Conservation (phyloP, 805 yeast species). For the Maudiozyma serrabonitensis region DNA sequence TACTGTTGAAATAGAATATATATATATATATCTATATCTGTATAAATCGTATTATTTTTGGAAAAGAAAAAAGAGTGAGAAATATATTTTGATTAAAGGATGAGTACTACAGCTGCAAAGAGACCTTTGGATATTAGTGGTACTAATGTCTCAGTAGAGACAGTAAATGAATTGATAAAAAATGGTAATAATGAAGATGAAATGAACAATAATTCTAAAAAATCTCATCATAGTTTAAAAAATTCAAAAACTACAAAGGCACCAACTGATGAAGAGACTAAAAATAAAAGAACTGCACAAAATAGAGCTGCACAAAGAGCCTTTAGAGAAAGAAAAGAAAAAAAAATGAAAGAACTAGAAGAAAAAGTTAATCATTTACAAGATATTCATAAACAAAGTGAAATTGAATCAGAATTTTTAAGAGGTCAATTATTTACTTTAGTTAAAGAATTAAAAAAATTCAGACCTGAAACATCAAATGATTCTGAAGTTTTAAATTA, state of each 20-base stretch:
- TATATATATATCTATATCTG: too few relatives aligned
- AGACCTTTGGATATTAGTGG: neutral
- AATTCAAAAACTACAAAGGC: conserved; percentile 52
- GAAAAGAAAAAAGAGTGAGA: too few relatives aligned
- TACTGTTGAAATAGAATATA: too few relatives aligned
- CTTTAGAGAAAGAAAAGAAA: conserved; percentile 86
- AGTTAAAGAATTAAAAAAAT: conserved; percentile 58
- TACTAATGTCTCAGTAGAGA: neutral
- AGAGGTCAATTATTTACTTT: conserved; percentile 69
- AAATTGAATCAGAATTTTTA: conserved; percentile 64
- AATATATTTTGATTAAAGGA: neutral
- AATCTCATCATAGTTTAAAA: neutral
- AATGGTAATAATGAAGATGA: neutral
- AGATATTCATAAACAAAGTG: conserved; percentile 54
- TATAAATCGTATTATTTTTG: too few relatives aligned
- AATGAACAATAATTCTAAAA: too few relatives aligned
- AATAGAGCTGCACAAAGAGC: conserved; percentile 97
- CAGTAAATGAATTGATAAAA: neutral
- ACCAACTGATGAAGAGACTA: conserved; percentile 67
- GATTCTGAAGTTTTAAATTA: conserved; percentile 23
- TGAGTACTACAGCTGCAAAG: conserved; percentile 1
- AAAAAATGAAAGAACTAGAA: conserved; percentile 76
- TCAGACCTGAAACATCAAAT: conserved; percentile 34
- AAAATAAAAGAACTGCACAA: conserved; percentile 85
- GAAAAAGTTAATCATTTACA: conserved; percentile 68